These are phyloP conservation scores for Avena eriantha DNA, from an alignment of 176 grass and related monocot genomes.

Conservation along the genomic window DNA sequence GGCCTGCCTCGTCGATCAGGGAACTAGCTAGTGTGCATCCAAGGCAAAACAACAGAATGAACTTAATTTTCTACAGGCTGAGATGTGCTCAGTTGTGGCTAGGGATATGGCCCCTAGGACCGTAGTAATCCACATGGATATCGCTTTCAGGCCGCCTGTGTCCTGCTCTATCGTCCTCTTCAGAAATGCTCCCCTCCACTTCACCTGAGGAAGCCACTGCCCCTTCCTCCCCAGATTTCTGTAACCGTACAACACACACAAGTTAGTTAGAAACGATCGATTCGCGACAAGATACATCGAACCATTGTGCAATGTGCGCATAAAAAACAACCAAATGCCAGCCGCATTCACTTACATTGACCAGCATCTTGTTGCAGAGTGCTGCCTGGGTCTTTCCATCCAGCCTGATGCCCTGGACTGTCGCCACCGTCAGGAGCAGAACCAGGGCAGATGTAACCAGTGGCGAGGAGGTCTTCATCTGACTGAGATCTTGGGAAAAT, in stretches of 20 bases:
- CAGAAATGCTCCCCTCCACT: constrained; percentile 42
- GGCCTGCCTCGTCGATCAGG: constrained; percentile 3
- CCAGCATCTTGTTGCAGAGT: constrained; percentile 48
- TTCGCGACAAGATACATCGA: not conserved
- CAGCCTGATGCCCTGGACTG: constrained; percentile 59
- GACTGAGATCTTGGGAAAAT: not conserved
- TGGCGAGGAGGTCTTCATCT: constrained; percentile 42
- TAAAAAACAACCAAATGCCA: not conserved
- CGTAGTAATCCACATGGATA: constrained; percentile 80
- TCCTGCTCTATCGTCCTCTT: constrained; percentile 35
- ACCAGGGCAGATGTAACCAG: constrained; percentile 9
- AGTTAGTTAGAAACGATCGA: constrained; percentile 4
- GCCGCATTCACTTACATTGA: constrained; percentile 35
- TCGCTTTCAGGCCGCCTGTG: constrained; percentile 44
- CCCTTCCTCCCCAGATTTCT: constrained; percentile 42
- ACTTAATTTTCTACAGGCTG: not conserved
- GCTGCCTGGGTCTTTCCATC: constrained; percentile 54
- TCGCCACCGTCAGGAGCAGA: constrained; percentile 38
- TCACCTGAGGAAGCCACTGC: constrained; percentile 21
- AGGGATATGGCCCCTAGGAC: constrained; percentile 64
- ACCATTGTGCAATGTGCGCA: not conserved
- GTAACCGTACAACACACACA: not conserved
- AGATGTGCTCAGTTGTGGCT: constrained; percentile 57
- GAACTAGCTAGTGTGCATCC: not conserved
- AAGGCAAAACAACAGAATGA: not conserved